Evolutionary conservation across 306 rosid genomes (phyloP).

Genomic region (Sesbania bispinosa): DNA sequence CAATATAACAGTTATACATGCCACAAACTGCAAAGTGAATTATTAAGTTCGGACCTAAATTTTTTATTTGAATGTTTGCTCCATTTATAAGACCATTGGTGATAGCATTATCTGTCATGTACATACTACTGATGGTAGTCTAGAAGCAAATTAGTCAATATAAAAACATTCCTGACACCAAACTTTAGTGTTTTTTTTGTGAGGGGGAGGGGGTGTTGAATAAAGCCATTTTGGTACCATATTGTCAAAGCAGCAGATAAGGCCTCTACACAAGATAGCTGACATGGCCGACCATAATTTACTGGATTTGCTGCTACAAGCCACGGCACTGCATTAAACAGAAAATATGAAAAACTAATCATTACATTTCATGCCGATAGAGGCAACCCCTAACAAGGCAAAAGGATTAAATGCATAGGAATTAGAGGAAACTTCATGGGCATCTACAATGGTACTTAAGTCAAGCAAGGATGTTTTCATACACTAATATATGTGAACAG

Average conservation of each 20-base stretch:
- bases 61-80: neutral
- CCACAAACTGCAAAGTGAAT: slow-evolving; percentile 7
- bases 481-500: neutral
- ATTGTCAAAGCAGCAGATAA: slow-evolving; percentile 89
- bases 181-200: slow-evolving; percentile 6
- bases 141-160: neutral
- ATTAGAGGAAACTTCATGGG: too few relatives aligned
- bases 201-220: neutral
- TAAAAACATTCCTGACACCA: slow-evolving; percentile 2
- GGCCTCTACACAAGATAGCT: slow-evolving; percentile 98
- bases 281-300: slow-evolving; percentile 92
- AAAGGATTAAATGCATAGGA: neutral
- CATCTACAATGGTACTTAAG: too few relatives aligned
- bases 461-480: neutral
- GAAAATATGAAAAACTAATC: slow-evolving; percentile 13
- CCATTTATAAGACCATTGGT: slow-evolving; percentile 9
- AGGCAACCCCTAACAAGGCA: neutral
- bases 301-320: slow-evolving; percentile 97
- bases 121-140: neutral
- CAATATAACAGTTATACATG: neutral
- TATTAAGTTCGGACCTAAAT: slow-evolving; percentile 7
- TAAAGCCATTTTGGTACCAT: slow-evolving; percentile 52
- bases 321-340: slow-evolving; percentile 80
- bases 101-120: too few relatives aligned
- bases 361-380: slow-evolving; percentile 9